Evolutionary conservation across 805 yeast species (phyloP), one percentile per base, ranked within the genome.

Genomic region (Candida anglica): DNA sequence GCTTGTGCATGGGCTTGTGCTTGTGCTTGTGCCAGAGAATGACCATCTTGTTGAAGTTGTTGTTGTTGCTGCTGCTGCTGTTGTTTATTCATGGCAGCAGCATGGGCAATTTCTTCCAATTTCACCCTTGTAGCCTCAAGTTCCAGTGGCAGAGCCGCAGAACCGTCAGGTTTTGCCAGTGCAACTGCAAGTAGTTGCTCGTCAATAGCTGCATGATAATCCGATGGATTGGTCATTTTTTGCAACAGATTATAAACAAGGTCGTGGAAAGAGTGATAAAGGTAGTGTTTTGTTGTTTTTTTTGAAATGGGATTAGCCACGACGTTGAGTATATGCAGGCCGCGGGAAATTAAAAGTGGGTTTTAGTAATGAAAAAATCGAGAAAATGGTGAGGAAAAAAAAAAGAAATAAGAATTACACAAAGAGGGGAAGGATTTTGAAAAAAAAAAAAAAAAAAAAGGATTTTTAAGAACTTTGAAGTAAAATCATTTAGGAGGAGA

Each of bases 41-140:
- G 32, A 13, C 19, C 35, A 11, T 32, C 37, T 33, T 39, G 50
- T 25, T 30, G 44, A 20, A 35, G 39, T 21, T 46, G 47, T 10
- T 40, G 42, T 16, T 33, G 39, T 25, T 40, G 42, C 6, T 36
- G 42, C 21, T 37, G 44, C 31, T 21, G 39, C 15, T 24, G 42
- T 15, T 36, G 39, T 25, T 42, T 45, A 19, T 37, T 35, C 32
- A 44, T 27, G 10, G 46, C 47, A 13, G 52, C 50, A 26, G 52
- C 56, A 24, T 47, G 47, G 11, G 58, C 59, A 28, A 54, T 53
- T 33, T 56, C 56, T 33, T 62, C 67, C 37, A 60, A 47, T 43
- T 60, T 62, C 25, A 52, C 49, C 25, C 56, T 40, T 16, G 41
- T 42, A 26, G 47, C 47, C 19, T 47, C 46, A n/a, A 42, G 28